Evolutionary conservation across 176 grass and related monocot genomes (phyloP).

Genomic region (Zea luxurians): DNA sequence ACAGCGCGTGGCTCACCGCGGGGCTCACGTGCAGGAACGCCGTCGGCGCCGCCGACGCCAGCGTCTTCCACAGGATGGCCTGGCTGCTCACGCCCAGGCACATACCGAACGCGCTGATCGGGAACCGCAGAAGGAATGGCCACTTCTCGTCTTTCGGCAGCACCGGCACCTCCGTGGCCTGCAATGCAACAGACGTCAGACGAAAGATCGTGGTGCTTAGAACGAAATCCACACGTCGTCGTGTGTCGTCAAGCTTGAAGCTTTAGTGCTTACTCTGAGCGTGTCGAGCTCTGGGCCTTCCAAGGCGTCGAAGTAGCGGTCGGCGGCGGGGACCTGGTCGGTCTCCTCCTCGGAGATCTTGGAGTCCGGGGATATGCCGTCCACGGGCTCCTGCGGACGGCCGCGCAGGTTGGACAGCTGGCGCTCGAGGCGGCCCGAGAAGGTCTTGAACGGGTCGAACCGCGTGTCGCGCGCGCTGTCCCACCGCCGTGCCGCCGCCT

Average conservation of each 20-base stretch:
- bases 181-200: no score
- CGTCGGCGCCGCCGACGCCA: slow-evolving; percentile 53
- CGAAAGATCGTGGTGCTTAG: no score
- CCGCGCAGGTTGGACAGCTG: slow-evolving; percentile 88
- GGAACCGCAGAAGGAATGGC: slow-evolving; percentile 94
- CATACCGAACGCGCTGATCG: slow-evolving; percentile 83
- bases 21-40: slow-evolving; percentile 69
- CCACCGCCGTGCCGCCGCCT: not conserved
- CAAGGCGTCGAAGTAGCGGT: slow-evolving; percentile 87
- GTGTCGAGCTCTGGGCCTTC: slow-evolving; percentile 96
- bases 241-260: no score
- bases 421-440: slow-evolving; percentile 78
- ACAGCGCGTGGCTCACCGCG: slow-evolving; percentile 54
- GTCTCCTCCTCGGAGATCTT: slow-evolving; percentile 48
- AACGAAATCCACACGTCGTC: no score
- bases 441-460: slow-evolving; percentile 93
- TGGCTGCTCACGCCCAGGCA: slow-evolving; percentile 91
- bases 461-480: slow-evolving; percentile 48
- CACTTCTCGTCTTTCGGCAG: slow-evolving; percentile 81
- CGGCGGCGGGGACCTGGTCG: slow-evolving; percentile 61
- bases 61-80: slow-evolving; percentile 85
- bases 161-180: slow-evolving; percentile 72
- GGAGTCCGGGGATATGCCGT: not conserved
- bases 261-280: not conserved
- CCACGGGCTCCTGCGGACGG: slow-evolving; percentile 23